Evolutionary conservation across 768 basidiomycete genomes (phyloP), one percentile per base, ranked within the genome.

Genomic region (Tylopilus sp.): DNA sequence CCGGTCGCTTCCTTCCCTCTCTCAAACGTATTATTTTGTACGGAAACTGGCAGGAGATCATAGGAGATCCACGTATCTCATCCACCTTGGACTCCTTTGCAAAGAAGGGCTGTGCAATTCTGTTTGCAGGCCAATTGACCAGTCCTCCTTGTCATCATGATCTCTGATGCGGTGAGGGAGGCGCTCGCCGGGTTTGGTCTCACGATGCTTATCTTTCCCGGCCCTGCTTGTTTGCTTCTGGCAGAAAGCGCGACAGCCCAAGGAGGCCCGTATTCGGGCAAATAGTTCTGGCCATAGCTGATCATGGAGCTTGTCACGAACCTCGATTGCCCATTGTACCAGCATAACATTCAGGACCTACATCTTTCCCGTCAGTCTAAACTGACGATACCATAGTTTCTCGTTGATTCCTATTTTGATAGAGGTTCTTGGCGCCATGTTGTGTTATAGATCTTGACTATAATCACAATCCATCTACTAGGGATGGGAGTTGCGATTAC

Each of bases 31-130:
- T 86, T 4, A 52, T 75, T 23, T 61, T 86, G 18, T 73, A 81
- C 51, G 83, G 83, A 11, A 69, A 80, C 42, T 85, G 84, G 82
- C 66, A 63, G 20, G 56, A 65, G 11, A 69, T 74, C 30, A 45
- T 73, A 8, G 40, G 50, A 0, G 72, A 79, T 55, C 59, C 67
- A n/a, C 71, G 67, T 20, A 78, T 79, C 53, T 59, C 40, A 25
- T 46, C 55, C 5, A 66, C 70, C 41, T 55, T 62, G 48, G 60
- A 70, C 33, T 53, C 60, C 25, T 53, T 81, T 42, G 51, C 42
- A n/a, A 58, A 64, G 12, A 71, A 65, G 23, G 71, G 72, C 6
- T 68, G 71, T 45, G 23, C 36, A 10, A 44, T 77, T 28, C 44
- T 67, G 48, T 53, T 39, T 43, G 56, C 59, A 22, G 53, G 56